Evolutionary conservation across 495 filamentous ascomycete genomes (phyloP).

Genomic region (Aspergillus kassunensis): DNA sequence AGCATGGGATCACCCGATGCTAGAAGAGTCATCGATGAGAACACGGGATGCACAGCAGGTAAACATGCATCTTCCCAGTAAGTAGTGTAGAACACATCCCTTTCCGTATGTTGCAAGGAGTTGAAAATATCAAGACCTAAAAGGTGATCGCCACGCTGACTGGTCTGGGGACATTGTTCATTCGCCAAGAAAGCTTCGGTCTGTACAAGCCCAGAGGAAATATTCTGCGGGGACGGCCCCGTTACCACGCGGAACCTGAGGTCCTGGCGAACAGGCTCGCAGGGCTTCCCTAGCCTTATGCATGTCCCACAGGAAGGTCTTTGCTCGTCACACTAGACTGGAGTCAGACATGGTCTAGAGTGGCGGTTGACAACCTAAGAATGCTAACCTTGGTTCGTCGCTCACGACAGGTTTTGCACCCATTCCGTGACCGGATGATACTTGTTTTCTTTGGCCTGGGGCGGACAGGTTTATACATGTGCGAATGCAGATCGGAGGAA

Average conservation of each 20-base stretch:
- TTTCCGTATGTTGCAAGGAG: slow-evolving; percentile 23
- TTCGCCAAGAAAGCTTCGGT: not conserved
- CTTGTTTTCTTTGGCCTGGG: slow-evolving; percentile 27
- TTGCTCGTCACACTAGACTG: slow-evolving; percentile 36
- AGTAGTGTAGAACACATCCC: slow-evolving; percentile 27
- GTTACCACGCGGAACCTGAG: slow-evolving; percentile 27
- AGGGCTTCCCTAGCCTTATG: slow-evolving; percentile 29
- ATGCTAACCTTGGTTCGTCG: slow-evolving; percentile 12
- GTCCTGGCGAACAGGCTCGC: slow-evolving; percentile 25
- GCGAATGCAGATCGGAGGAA: not conserved
- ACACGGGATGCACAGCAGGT: slow-evolving; percentile 23
- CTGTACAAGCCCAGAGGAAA: not conserved
- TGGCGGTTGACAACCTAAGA: no score
- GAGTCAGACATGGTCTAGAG: not conserved
- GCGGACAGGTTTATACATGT: slow-evolving; percentile 23
- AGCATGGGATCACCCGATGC: slow-evolving; percentile 4
- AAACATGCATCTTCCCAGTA: slow-evolving; percentile 26
- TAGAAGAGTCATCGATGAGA: slow-evolving; percentile 4
- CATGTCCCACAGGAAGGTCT: slow-evolving; percentile 40
- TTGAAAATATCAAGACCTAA: slow-evolving; percentile 13
- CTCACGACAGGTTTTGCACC: slow-evolving; percentile 24
- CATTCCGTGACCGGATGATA: slow-evolving; percentile 26
- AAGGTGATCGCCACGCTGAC: not conserved
- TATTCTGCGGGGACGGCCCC: not conserved
- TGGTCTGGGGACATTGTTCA: not conserved